Percentiles rank a stretch among this genome's conserved stretches.
phyloP scores from a whole-genome alignment of 2,329 filamentous ascomycete species.

The Juglanconis sp. region DNA sequence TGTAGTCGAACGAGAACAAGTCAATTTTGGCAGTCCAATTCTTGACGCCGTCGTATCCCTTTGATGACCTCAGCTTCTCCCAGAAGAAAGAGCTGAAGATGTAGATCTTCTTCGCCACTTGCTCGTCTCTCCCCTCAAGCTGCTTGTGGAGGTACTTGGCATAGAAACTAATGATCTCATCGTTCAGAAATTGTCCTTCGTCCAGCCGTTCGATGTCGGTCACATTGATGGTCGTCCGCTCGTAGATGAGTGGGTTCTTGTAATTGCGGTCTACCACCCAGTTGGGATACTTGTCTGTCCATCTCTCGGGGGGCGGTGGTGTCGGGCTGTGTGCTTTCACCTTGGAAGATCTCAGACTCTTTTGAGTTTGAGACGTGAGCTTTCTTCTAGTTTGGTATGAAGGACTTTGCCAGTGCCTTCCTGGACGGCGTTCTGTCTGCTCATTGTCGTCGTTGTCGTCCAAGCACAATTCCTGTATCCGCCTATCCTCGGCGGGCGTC shows the following conservation, averaged over 20 bases:
- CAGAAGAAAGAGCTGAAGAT: slow-evolving; percentile 96
- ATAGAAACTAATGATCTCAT: slow-evolving; percentile 89
- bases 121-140: slow-evolving; percentile 51
- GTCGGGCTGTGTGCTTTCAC: slow-evolving; percentile 8
- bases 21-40: slow-evolving; percentile 86
- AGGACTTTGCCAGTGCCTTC: background rate
- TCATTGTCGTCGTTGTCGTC: background rate
- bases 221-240: slow-evolving; percentile 64
- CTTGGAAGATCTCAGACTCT: slow-evolving; percentile 13
- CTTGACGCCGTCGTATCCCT: slow-evolving; percentile 78
- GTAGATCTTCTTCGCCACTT: slow-evolving; percentile 65
- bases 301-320: slow-evolving; percentile 31
- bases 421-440: background rate
- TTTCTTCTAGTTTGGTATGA: background rate
- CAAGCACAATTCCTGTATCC: background rate
- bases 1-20: slow-evolving; percentile 80
- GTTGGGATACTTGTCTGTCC: slow-evolving; percentile 47
- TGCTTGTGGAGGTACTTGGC: slow-evolving; percentile 68
- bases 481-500: slow-evolving; percentile 1
- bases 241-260: slow-evolving; percentile 61
- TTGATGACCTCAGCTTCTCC: slow-evolving; percentile 69
- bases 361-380: slow-evolving; percentile 17
- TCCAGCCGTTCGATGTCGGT: slow-evolving; percentile 75
- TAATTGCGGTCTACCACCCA: slow-evolving; percentile 49
- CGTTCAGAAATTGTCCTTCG: slow-evolving; percentile 84